Evolutionary conservation across 225 moss, liverwort and hornwort species (phyloP).

Genomic region (Marchantia paleacea): DNA sequence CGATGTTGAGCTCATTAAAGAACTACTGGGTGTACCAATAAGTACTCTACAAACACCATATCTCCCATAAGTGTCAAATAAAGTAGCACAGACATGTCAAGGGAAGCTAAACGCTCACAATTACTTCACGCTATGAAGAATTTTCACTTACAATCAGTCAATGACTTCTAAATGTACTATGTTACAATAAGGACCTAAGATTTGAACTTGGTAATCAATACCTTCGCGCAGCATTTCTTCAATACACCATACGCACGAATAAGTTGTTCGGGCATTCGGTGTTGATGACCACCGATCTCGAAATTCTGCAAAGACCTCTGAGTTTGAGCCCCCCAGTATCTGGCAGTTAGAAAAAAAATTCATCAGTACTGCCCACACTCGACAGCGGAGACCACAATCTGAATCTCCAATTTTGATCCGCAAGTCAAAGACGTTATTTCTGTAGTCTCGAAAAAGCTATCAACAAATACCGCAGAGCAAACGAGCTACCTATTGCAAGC

Average conservation of each 20-base stretch:
- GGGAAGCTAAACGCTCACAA: background rate
- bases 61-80: background rate
- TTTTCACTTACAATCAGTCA: too few species aligned
- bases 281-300: conserved; percentile 73
- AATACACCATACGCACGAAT: conserved; percentile 80
- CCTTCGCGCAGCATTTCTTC: conserved; percentile 93
- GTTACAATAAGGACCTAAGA: background rate
- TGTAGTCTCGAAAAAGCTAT: too few species aligned
- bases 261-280: conserved; percentile 92
- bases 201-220: conserved; percentile 11
- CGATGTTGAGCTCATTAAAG: background rate
- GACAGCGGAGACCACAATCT: too few species aligned
- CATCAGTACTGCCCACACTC: background rate
- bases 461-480: too few species aligned
- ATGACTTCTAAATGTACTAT: too few species aligned
- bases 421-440: too few species aligned
- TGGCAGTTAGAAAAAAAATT: conserved; percentile 21
- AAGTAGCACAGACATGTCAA: background rate
- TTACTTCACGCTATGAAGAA: too few species aligned
- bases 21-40: background rate
- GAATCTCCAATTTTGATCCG: too few species aligned
- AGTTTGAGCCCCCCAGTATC: conserved; percentile 98
- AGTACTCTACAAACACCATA: background rate
- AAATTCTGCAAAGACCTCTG: conserved; percentile 95
- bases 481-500: too few species aligned